A percentile compares a stretch with the other conserved stretches of the same genome.
Evolutionary conservation across 441 rosid species (phyloP).

Genomic region (Eutrema salsugineum): DNA sequence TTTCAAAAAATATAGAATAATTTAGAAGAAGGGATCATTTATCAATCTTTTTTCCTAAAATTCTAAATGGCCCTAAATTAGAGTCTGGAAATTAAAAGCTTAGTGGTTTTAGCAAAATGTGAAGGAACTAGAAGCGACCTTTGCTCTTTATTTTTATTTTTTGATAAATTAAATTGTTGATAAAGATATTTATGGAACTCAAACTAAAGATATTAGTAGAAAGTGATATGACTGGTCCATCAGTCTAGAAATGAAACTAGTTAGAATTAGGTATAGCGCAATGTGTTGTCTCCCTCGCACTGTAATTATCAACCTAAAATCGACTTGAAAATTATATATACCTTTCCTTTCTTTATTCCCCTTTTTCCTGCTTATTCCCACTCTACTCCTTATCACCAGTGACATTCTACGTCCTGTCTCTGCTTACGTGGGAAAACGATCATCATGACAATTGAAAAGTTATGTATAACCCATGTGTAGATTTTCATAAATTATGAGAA

Average conservation of each 20-base stretch:
- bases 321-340: conserved; percentile 22
- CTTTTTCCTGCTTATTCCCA: conserved; percentile 1
- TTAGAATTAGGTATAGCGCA: conserved; percentile 28
- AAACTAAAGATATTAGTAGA: conserved; percentile 9
- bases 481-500: neutral
- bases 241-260: conserved; percentile 29
- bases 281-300: conserved; percentile 16
- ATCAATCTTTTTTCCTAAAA: neutral
- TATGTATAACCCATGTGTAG: neutral
- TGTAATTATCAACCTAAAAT: conserved; percentile 22
- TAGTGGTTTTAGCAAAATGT: neutral
- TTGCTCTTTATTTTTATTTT: neutral
- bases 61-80: neutral
- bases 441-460: conserved; percentile 5
- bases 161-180: neutral
- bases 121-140: neutral
- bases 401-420: neutral
- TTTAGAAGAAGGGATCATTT: neutral
- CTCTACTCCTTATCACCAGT: neutral
- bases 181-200: neutral
- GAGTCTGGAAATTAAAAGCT: neutral
- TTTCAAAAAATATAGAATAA: no score
- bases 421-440: conserved; percentile 11
- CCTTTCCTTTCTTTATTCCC: neutral
- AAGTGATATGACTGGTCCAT: conserved; percentile 23